Evolutionary conservation across 495 filamentous ascomycete species (phyloP).

Genomic region (Xylaria scruposa): DNA sequence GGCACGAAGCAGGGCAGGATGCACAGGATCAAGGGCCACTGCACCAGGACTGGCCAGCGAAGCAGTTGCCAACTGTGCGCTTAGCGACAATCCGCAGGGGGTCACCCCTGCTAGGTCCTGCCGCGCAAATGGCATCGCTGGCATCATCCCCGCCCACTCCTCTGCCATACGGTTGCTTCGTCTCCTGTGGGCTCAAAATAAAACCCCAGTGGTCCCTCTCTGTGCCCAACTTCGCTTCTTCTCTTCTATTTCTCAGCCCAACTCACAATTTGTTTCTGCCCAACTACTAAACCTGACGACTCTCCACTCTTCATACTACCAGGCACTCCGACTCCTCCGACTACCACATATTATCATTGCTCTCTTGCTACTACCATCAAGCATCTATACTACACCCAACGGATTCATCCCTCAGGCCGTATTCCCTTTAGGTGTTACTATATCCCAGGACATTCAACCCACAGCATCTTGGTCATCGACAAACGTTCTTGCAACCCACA

Average conservation of each 20-base stretch:
- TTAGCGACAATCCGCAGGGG: constrained; percentile 21
- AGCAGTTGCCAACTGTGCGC: constrained; percentile 26
- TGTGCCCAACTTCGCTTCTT: constrained; percentile 55
- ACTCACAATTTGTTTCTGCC: constrained; percentile 53
- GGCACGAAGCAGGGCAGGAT: constrained; percentile 4
- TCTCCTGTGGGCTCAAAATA: constrained; percentile 45
- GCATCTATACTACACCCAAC: constrained; percentile 2
- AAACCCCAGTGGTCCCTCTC: constrained; percentile 56
- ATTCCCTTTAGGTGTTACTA: constrained; percentile 38
- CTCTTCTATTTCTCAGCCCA: constrained; percentile 55
- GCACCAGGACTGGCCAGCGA: constrained; percentile 23
- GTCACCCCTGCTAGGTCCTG: constrained; percentile 14
- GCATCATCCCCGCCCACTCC: constrained; percentile 22
- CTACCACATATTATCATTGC: constrained; percentile 28
- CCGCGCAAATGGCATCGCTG: constrained; percentile 28
- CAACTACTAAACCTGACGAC: constrained; percentile 35
- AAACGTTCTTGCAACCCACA: constrained; percentile 29
- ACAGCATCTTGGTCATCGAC: constrained; percentile 25
- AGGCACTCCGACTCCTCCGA: constrained; percentile 12
- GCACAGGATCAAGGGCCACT: background rate
- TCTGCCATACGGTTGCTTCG: constrained; percentile 9
- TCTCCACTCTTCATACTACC: constrained; percentile 22
- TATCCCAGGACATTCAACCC: constrained; percentile 34
- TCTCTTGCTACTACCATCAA: constrained; percentile 25
- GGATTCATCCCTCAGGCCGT: constrained; percentile 25